phyloP scores from a whole-genome alignment of 257 asterid genomes.

The Hygrophila difformis region DNA sequence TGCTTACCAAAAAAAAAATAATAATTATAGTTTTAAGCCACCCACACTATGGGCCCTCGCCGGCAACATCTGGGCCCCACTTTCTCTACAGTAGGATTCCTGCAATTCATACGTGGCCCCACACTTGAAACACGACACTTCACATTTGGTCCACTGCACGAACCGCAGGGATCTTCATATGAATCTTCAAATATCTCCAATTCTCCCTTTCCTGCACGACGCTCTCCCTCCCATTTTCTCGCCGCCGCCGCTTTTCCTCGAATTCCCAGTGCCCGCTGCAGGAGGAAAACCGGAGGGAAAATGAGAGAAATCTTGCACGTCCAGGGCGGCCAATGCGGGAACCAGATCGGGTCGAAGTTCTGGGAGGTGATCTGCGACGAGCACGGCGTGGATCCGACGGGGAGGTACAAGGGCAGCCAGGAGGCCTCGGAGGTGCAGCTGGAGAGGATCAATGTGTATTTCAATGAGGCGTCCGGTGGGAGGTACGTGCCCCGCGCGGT shows the following conservation, averaged over 20 bases:
- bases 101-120: no score
- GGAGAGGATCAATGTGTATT: conserved; percentile 76
- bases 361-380: conserved; percentile 93
- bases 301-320: conserved; percentile 86
- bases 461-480: conserved; percentile 85
- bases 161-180: conserved; percentile 19
- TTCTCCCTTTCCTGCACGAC: conserved; percentile 14
- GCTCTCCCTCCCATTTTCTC: conserved; percentile 9
- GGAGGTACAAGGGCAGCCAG: conserved; percentile 48
- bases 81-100: no score
- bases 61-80: no score
- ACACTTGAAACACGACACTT: conserved; percentile 6
- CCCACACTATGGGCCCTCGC: no score
- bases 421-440: conserved; percentile 53
- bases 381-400: conserved; percentile 72
- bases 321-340: conserved; percentile 95
- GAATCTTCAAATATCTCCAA: conserved; percentile 29
- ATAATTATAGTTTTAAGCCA: no score
- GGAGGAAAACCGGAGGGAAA: not conserved
- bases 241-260: not conserved
- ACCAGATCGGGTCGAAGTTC: conserved; percentile 89
- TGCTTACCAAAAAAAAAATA: no score
- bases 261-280: not conserved
- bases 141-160: conserved; percentile 16
- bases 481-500: conserved; percentile 87